A percentile compares a stretch with the other conserved stretches of the same genome.
Conservation (phyloP, 106 monocot genomes). For the Dendrobium officinale region DNA sequence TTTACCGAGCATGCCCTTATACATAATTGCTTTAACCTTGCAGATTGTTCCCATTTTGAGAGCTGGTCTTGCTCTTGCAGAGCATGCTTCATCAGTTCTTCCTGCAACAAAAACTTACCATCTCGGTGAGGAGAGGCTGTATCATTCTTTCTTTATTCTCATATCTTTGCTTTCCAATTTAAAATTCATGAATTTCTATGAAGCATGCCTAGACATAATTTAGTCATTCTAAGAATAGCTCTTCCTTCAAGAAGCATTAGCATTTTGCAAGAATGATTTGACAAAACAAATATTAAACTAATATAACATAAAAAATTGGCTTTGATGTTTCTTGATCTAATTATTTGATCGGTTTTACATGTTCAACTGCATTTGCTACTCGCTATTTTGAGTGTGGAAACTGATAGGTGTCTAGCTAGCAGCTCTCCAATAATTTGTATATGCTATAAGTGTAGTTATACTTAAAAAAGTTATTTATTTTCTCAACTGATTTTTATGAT, state of each 20-base stretch:
- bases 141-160: not conserved
- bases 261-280: not conserved
- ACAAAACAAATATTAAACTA: not conserved
- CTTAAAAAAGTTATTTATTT: not conserved
- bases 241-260: not conserved
- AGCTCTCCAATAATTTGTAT: not conserved
- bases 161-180: not conserved
- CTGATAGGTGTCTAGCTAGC: not conserved
- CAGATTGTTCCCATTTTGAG: constrained; percentile 89
- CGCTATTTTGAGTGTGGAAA: not conserved
- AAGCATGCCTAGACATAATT: not conserved
- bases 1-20: constrained; percentile 2
- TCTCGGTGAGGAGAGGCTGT: constrained; percentile 44
- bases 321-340: not conserved
- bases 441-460: constrained; percentile 1
- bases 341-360: not conserved
- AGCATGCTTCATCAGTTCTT: constrained; percentile 76
- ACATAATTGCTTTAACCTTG: constrained; percentile 4
- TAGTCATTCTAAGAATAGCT: not conserved
- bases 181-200: not conserved
- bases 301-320: too few species aligned
- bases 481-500: not conserved
- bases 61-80: constrained; percentile 88
- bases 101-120: constrained; percentile 91
- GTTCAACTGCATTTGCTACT: not conserved